Evolutionary conservation across 805 yeast species (phyloP).

Genomic region (Pichia cephalocereana): DNA sequence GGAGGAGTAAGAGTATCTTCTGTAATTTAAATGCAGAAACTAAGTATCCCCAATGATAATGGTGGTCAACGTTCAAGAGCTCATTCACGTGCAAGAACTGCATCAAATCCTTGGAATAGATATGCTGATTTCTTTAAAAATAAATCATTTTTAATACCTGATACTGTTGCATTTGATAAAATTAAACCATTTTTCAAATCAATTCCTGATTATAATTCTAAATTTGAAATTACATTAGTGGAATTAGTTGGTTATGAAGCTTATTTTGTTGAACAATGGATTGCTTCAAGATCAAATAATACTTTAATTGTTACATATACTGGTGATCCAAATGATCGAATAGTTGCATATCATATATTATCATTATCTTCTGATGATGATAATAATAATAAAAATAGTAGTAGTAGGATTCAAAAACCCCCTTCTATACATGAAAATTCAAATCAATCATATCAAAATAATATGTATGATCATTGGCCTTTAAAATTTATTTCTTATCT

Average conservation of each 20-base stretch:
- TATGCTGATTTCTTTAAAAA: conserved; percentile 6
- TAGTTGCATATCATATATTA: conserved; percentile 41
- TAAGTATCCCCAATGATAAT: neutral
- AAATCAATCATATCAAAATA: neutral
- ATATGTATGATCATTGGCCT: conserved; percentile 31
- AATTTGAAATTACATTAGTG: conserved; percentile 1
- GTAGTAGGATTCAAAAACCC: neutral
- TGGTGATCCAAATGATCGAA: conserved; percentile 62
- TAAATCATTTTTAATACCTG: conserved; percentile 7
- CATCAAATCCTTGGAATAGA: conserved; percentile 1
- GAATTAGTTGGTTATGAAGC: conserved; percentile 62
- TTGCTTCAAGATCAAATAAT: conserved; percentile 56
- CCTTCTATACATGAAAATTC: neutral
- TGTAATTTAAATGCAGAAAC: neutral
- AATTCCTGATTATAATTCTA: neutral
- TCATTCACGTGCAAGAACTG: neutral
- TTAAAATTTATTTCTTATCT: conserved; percentile 48
- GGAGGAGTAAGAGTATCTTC: too few species aligned
- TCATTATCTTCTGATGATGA: neutral
- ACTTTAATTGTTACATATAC: conserved; percentile 74
- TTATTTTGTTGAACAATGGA: conserved; percentile 95
- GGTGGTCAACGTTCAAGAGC: neutral
- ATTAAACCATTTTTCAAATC: conserved; percentile 6
- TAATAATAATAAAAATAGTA: too few species aligned
- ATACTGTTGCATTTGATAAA: conserved; percentile 4